Percentiles rank a stretch among this genome's conserved stretches.
phyloP scores from a whole-genome alignment of 2,329 filamentous ascomycete genomes.

The Penicillium decumbens region DNA sequence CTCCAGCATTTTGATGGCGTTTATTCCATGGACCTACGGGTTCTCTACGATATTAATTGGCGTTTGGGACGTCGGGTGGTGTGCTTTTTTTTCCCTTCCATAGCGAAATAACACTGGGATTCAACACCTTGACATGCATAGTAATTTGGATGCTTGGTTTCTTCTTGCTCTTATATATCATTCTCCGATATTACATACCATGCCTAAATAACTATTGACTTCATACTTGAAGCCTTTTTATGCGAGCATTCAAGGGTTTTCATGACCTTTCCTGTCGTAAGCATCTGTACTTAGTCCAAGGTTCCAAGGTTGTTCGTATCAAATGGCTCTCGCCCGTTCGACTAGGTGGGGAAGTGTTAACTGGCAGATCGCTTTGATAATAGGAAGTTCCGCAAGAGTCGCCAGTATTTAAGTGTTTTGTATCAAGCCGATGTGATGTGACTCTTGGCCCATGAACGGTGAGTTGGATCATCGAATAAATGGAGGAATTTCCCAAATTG shows the following conservation, averaged over 20 bases:
- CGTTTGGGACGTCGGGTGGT: neutral
- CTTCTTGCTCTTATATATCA: neutral
- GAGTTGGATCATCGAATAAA: too few species aligned
- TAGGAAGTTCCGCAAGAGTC: too few species aligned
- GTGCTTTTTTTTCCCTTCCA: neutral
- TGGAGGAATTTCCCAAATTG: too few species aligned
- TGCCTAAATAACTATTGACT: neutral
- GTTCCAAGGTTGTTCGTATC: neutral
- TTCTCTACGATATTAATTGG: neutral
- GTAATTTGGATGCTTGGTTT: neutral
- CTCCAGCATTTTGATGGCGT: slow-evolving; percentile 21
- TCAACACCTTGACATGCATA: neutral
- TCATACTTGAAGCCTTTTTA: neutral
- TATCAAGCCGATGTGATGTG: too few species aligned
- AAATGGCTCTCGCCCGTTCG: too few species aligned
- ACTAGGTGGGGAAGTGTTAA: too few species aligned
- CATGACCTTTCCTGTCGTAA: neutral
- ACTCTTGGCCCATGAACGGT: too few species aligned
- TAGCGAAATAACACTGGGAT: neutral
- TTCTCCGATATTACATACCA: neutral
- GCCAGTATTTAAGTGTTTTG: too few species aligned
- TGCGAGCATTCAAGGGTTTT: neutral
- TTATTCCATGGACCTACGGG: slow-evolving; percentile 3
- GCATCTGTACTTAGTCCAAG: neutral
- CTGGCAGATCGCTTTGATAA: too few species aligned